Evolutionary conservation across 2,329 filamentous ascomycete species (phyloP), one percentile per base, ranked within the genome.

Genomic region (Domatiomyces catenatus): DNA sequence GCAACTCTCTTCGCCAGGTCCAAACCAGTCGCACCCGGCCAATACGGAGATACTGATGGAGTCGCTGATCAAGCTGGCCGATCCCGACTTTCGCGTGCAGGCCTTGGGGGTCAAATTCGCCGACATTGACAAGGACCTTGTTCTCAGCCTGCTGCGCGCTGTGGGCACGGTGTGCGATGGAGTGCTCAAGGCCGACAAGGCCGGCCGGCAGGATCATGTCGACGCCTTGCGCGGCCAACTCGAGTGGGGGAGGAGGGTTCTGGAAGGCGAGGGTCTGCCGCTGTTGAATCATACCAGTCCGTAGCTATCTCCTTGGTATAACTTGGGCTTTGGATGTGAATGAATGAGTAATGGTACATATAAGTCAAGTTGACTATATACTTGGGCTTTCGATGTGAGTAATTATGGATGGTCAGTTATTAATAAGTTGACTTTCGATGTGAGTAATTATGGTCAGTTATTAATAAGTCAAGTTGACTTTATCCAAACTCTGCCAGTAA

Each of bases 171-270:
- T 78, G 4, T 76, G 74, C 79, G 53, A 75, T 77, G 60, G 60
- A 62, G 22, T 66, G 64, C 68, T 56, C 67, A 75, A 52, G 73
- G 73, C 58, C 47, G 71, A 78, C 57, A 79, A 80, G 65, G 72
- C 81, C 53, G 70, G 80, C 52, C 72, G 80, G 55, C 39, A 70
- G 75, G 46, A 81, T 84, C 52, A 75, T 74, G 58, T 53, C 47
- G 73, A 80, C 50, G 72, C 82, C 52, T 80, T 84, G 64, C 73
- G 86, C 53, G 72, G 83, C 55, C 75, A 84, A 57, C 74, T 94
- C 48, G 86, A 93, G 57, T 77, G 80, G 48, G 88, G 87, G 4
- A 79, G 81, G 53, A 74, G 77, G 48, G 75, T 86, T 2, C 70
- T 94, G 26, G 85, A 90, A 57, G 86, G 85, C 4, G 69, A 80